Conservation (phyloP, 768 basidiomycete genomes). For the Mycena leptocephala region DNA sequence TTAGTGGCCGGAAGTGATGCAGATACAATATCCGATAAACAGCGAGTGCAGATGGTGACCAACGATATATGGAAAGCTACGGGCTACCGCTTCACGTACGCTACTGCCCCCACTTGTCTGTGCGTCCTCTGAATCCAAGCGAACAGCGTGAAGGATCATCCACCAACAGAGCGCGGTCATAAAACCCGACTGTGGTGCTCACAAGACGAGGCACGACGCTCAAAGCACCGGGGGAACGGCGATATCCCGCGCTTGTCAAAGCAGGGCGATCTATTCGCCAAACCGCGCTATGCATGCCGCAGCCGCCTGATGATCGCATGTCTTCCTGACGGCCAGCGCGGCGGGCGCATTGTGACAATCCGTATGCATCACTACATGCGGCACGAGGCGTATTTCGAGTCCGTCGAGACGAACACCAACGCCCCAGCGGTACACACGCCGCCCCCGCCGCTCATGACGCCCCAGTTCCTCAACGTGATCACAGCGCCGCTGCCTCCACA, state of each 20-base stretch:
- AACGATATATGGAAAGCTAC: conserved; percentile 66
- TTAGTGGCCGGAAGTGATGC: conserved; percentile 48
- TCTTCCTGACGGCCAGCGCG: conserved; percentile 46
- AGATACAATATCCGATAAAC: conserved; percentile 49
- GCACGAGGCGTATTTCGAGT: conserved; percentile 45
- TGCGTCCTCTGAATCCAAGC: conserved; percentile 6
- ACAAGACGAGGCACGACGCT: conserved; percentile 63
- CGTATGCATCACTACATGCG: conserved; percentile 60
- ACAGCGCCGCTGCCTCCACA: conserved; percentile 18
- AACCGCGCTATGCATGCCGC: conserved; percentile 60
- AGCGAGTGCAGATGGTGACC: conserved; percentile 58
- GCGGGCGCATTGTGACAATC: conserved; percentile 49
- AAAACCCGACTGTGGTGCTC: conserved; percentile 70
- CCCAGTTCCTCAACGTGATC: conserved; percentile 22
- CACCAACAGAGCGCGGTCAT: conserved; percentile 61
- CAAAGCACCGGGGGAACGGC: conserved; percentile 51
- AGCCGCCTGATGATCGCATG: conserved; percentile 66
- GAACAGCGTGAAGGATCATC: conserved; percentile 66
- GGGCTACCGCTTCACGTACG: conserved; percentile 68
- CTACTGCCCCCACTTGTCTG: conserved; percentile 19
- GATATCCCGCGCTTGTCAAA: conserved; percentile 53
- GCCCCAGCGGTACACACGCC: too few species aligned
- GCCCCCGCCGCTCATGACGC: not conserved
- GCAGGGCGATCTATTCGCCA: conserved; percentile 57
- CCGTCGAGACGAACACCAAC: too few species aligned